Percentiles rank a stretch among this genome's conserved stretches.
Evolutionary conservation across 139 green algal species (phyloP).

Genomic region (Coelastrella sp.): DNA sequence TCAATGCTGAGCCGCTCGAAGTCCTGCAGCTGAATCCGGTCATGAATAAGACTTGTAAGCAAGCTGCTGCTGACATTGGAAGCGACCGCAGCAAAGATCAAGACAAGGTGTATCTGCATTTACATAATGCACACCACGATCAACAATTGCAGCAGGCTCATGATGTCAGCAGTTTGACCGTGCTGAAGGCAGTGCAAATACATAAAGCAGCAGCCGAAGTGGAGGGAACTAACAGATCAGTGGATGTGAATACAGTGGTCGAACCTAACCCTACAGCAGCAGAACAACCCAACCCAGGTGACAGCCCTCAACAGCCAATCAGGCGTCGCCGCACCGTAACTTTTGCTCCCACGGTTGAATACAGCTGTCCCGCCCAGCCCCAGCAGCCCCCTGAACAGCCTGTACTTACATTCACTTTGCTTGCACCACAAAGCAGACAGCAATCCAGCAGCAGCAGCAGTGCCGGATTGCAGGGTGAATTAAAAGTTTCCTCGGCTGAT

Average conservation of each 20-base stretch:
- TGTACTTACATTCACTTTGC: slow-evolving; percentile 41
- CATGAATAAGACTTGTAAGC: neutral
- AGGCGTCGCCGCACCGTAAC: slow-evolving; percentile 8
- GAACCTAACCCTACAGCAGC: neutral
- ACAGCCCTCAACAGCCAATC: neutral
- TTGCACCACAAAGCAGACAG: neutral
- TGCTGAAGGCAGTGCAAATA: neutral
- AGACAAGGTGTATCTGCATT: neutral
- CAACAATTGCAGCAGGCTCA: slow-evolving; percentile 8
- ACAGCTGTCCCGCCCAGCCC: slow-evolving; percentile 24
- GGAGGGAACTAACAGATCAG: neutral
- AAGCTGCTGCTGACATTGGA: neutral
- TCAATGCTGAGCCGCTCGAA: neutral
- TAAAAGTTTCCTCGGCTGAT: slow-evolving; percentile 9
- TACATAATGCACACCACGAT: neutral
- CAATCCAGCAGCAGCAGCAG: slow-evolving; percentile 10
- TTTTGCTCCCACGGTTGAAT: slow-evolving; percentile 23
- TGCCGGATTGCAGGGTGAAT: neutral
- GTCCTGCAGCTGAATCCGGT: slow-evolving; percentile 34
- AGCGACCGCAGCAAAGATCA: neutral
- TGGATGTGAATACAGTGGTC: neutral
- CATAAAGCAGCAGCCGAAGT: neutral
- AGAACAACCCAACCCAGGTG: neutral
- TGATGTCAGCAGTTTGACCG: neutral
- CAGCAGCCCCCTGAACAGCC: slow-evolving; percentile 18